phyloP scores from a whole-genome alignment of 2,329 filamentous ascomycete species.

The Cladosporium sp. region DNA sequence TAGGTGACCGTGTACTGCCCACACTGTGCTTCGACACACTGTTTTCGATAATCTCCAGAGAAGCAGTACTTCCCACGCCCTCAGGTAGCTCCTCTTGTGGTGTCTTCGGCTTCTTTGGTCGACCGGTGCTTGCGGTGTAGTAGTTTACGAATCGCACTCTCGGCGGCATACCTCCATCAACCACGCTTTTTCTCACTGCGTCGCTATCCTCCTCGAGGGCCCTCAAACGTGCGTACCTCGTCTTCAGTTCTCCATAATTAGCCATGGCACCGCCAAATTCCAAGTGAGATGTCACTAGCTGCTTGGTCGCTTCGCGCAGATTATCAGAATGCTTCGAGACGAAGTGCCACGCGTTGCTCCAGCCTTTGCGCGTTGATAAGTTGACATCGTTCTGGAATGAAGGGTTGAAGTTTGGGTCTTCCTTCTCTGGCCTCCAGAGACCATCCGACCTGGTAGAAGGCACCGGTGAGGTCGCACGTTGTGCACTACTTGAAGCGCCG shows the following conservation, averaged over 20 bases:
- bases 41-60: constrained; percentile 6
- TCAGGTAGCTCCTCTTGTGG: constrained; percentile 36
- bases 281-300: constrained; percentile 75
- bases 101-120: constrained; percentile 57
- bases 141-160: constrained; percentile 84
- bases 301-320: constrained; percentile 68
- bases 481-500: neutral
- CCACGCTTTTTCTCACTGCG: constrained; percentile 38
- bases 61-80: constrained; percentile 9
- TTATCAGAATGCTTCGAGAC: constrained; percentile 78
- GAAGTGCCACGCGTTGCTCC: constrained; percentile 71
- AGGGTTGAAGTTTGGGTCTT: constrained; percentile 71
- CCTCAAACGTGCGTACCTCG: constrained; percentile 69
- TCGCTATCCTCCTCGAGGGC: constrained; percentile 72
- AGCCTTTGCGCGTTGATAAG: constrained; percentile 68
- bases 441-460: constrained; percentile 27
- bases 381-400: constrained; percentile 73
- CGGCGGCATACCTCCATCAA: constrained; percentile 38
- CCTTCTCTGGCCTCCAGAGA: constrained; percentile 30
- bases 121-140: constrained; percentile 81
- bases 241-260: constrained; percentile 70
- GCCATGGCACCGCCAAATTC: constrained; percentile 82
- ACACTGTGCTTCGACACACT: neutral
- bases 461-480: neutral
- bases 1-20: constrained; percentile 29